Evolutionary conservation across 208 protist species (phyloP).

Genomic region (Trypanosoma brucei): DNA sequence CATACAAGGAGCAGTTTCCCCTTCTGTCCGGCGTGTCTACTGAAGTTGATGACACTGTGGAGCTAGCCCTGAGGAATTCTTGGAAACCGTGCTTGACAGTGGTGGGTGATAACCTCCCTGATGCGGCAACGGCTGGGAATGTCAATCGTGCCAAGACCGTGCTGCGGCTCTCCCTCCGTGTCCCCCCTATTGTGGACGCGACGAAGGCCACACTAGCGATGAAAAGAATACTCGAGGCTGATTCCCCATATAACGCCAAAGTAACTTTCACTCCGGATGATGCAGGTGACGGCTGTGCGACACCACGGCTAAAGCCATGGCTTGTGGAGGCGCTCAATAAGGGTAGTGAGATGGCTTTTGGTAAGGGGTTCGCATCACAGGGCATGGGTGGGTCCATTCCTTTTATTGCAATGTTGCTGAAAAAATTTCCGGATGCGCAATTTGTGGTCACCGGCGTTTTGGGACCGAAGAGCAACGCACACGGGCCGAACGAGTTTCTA

Average conservation of each 20-base stretch:
- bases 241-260: conserved; percentile 90
- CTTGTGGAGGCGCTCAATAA: conserved; percentile 69
- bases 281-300: conserved; percentile 75
- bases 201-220: conserved; percentile 39
- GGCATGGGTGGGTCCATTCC: conserved; percentile 92
- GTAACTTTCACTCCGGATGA: conserved; percentile 70
- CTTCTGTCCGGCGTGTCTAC: conserved; percentile 32
- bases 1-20: conserved; percentile 63
- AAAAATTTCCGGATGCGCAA: conserved; percentile 87
- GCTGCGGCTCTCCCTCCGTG: conserved; percentile 90
- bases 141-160: conserved; percentile 87
- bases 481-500: conserved; percentile 95
- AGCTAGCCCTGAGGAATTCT: conserved; percentile 83
- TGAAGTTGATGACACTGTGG: conserved; percentile 48
- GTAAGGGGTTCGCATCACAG: conserved; percentile 58
- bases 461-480: conserved; percentile 89
- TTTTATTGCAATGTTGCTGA: conserved; percentile 91
- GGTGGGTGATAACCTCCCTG: conserved; percentile 89
- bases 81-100: conserved; percentile 93
- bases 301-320: conserved; percentile 78
- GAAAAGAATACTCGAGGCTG: conserved; percentile 63
- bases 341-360: conserved; percentile 76
- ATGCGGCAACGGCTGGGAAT: conserved; percentile 82
- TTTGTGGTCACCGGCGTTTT: conserved; percentile 93
- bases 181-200: conserved; percentile 83